Evolutionary conservation across 148 eudicot species (phyloP), one percentile per base, ranked within the genome.

Genomic region (Camellia lanceoleosa): DNA sequence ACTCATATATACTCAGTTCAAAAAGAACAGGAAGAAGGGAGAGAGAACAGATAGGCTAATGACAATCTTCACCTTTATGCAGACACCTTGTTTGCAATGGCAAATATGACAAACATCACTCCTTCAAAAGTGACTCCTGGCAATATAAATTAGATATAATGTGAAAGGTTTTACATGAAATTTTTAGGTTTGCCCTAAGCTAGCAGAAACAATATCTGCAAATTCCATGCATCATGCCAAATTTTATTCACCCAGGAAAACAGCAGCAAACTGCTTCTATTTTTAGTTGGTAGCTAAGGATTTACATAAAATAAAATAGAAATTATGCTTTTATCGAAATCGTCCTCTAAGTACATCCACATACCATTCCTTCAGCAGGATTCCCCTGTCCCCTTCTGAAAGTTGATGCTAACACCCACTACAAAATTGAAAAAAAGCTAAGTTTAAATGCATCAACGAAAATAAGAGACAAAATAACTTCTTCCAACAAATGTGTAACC

Each of bases 351-450:
- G 18, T 30, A 47, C 38, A 69, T 68, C 9, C 46, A 88, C 94
- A 43, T 78, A 96, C 99, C 95, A 90, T 84, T 84, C 97, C 99
- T 59, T 84, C 89, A 78, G 94, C 78, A 64, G 89, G 91, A 86
- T 80, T 86, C 75, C 81, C 87, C 84, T 96, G 99, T 71, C 99
- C 99, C 87, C 97, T 86, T 89, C 88, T 89, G 83, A 88, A 96
- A 78, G 94, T 89, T 49, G 97, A 86, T 73, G 91, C 98, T 62
- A 96, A 88, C 73, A 91, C 93, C 99, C 99, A 96, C 99, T 96
- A 83, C 88, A 86, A 59, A 61, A 78, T 30, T 13, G 4, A 70
- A 76, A 79, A 54, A 71, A 43, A 80, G 84, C 78, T 62, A 72
- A 47, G 61, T 60, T 64, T 68, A 13, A 86, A 78, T 47, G 16